These are phyloP conservation scores for Kodamaea neixiangensis DNA, from an alignment of 805 yeast genomes.

Conservation along the genomic window DNA sequence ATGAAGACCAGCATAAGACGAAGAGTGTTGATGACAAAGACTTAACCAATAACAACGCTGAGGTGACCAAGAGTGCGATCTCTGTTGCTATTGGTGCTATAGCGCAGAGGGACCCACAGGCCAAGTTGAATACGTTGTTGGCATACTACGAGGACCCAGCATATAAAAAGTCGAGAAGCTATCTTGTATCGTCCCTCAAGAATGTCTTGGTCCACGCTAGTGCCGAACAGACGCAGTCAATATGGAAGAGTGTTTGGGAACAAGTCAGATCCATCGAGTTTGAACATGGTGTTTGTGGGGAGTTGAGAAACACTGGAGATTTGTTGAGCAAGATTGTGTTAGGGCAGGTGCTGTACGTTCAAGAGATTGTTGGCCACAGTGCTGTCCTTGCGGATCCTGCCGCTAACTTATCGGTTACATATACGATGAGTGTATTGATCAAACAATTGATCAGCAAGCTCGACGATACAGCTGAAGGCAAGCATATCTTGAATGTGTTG, in stretches of 20 bases:
- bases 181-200: conserved; percentile 22
- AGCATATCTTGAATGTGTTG: conserved; percentile 15
- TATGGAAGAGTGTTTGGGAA: conserved; percentile 27
- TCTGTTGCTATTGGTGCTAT: conserved; percentile 14
- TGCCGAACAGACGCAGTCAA: conserved; percentile 22
- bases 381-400: conserved; percentile 1
- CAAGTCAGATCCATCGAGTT: conserved; percentile 18
- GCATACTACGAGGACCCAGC: conserved; percentile 8
- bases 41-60: conserved; percentile 10
- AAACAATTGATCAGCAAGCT: conserved; percentile 30
- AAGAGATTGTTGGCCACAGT: conserved; percentile 15
- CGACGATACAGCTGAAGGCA: conserved; percentile 11
- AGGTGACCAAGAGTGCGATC: conserved; percentile 11
- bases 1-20: conserved; percentile 6
- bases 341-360: conserved; percentile 14
- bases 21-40: conserved; percentile 10
- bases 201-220: conserved; percentile 12
- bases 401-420: conserved; percentile 19
- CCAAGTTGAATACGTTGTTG: conserved; percentile 8
- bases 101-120: conserved; percentile 8
- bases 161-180: conserved; percentile 7
- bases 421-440: conserved; percentile 35
- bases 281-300: conserved; percentile 20
- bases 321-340: conserved; percentile 30
- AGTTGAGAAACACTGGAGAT: conserved; percentile 39